Evolutionary conservation across 352 stramenopile species (phyloP).

Genomic region (Globisporangium middletonii): DNA sequence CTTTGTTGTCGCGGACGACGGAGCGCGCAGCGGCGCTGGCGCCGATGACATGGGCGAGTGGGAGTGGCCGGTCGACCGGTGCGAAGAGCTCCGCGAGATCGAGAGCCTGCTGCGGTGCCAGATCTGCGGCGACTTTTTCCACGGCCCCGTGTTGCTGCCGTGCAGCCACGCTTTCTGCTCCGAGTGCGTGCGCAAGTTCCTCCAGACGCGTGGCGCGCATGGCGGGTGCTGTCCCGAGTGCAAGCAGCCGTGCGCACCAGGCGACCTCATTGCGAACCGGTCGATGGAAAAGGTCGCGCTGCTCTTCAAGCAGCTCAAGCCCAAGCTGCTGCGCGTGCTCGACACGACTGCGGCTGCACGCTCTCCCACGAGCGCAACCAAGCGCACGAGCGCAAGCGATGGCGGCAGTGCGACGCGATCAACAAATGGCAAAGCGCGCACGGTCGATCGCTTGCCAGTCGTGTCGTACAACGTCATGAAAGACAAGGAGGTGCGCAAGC

Average conservation of each 20-base stretch:
- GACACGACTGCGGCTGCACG: constrained; percentile 1
- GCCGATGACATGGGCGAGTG: constrained; percentile 55
- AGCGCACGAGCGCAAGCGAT: constrained; percentile 2
- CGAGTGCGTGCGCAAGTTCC: constrained; percentile 72
- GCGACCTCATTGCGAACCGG: constrained; percentile 66
- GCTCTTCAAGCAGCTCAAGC: constrained; percentile 67
- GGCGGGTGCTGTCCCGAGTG: constrained; percentile 74
- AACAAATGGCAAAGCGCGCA: constrained; percentile 8
- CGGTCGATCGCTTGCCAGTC: constrained; percentile 55
- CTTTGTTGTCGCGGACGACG: constrained; percentile 9
- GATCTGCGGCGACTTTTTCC: constrained; percentile 83
- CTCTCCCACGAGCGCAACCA: neutral
- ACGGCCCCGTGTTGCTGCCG: constrained; percentile 68
- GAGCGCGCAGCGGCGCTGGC: neutral
- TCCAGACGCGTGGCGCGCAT: constrained; percentile 62
- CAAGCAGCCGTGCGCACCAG: constrained; percentile 53
- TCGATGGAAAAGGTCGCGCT: constrained; percentile 65
- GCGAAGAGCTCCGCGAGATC: constrained; percentile 55
- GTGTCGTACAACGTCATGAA: constrained; percentile 85
- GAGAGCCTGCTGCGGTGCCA: constrained; percentile 71
- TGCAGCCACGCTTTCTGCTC: constrained; percentile 84
- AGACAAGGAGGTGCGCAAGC: constrained; percentile 75
- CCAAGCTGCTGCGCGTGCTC: constrained; percentile 46
- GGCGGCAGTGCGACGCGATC: neutral
- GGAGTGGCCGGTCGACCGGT: constrained; percentile 54